phyloP scores from a whole-genome alignment of 2,329 filamentous ascomycete genomes.

The Thelonectria olida region DNA sequence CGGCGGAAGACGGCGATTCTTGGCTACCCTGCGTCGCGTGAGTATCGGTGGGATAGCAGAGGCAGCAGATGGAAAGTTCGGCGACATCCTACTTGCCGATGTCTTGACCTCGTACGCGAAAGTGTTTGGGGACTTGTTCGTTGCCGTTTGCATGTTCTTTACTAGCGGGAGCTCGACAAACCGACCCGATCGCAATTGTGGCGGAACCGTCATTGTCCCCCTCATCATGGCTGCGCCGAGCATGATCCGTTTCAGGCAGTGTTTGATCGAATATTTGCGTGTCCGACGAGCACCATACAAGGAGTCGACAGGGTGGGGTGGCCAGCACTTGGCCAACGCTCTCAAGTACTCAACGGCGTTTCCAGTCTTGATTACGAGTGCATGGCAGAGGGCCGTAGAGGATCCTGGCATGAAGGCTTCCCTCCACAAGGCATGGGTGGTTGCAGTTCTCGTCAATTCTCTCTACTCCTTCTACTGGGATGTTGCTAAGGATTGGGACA shows the following conservation, averaged over 20 bases:
- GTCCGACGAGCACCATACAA: constrained; percentile 68
- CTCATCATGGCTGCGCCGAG: constrained; percentile 85
- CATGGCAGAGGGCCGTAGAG: constrained; percentile 73
- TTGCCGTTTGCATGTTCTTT: constrained; percentile 92
- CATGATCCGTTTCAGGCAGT: constrained; percentile 89
- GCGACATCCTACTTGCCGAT: constrained; percentile 92
- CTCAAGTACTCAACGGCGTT: constrained; percentile 95
- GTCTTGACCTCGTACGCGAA: constrained; percentile 95
- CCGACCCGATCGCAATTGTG: constrained; percentile 82
- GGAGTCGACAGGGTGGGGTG: constrained; percentile 74
- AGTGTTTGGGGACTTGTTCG: constrained; percentile 88
- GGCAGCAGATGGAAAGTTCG: constrained; percentile 89
- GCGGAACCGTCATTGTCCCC: constrained; percentile 81
- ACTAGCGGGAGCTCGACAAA: constrained; percentile 75
- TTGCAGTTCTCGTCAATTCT: constrained; percentile 82
- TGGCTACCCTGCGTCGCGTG: constrained; percentile 80
- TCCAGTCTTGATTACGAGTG: constrained; percentile 84
- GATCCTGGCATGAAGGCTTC: constrained; percentile 50
- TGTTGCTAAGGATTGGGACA: constrained; percentile 94
- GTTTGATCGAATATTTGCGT: constrained; percentile 85
- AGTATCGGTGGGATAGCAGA: constrained; percentile 87
- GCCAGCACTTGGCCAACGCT: constrained; percentile 91
- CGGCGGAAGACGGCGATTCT: constrained; percentile 77
- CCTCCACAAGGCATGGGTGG: constrained; percentile 71
- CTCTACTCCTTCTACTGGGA: constrained; percentile 99